Conservation (phyloP, 1,284 basidiomycete species). For the Neotropicomus parvogracilis region DNA sequence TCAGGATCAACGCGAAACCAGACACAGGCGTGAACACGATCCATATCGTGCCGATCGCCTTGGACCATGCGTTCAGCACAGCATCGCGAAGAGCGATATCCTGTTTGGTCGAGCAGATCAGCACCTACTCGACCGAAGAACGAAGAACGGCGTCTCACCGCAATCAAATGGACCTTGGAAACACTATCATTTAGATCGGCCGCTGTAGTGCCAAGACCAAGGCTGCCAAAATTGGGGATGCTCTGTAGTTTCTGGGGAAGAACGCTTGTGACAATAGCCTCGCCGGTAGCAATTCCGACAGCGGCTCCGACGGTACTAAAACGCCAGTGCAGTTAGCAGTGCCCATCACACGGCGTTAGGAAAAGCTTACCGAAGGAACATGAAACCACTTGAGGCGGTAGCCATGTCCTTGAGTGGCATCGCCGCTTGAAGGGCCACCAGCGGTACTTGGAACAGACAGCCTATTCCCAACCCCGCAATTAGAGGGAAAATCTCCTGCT, state of each 20-base stretch:
- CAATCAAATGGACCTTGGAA: slow-evolving; percentile 48
- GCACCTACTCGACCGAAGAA: not conserved
- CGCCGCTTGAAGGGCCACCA: slow-evolving; percentile 72
- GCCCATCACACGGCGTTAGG: not conserved
- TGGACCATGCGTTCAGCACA: slow-evolving; percentile 67
- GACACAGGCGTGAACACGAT: slow-evolving; percentile 59
- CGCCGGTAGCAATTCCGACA: slow-evolving; percentile 69
- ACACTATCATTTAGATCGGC: slow-evolving; percentile 57
- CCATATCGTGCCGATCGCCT: slow-evolving; percentile 72
- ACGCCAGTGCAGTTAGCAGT: not conserved
- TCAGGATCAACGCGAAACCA: slow-evolving; percentile 56
- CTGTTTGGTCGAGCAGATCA: slow-evolving; percentile 30
- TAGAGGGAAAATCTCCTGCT: slow-evolving; percentile 58
- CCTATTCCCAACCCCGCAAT: slow-evolving; percentile 60
- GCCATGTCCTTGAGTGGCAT: slow-evolving; percentile 84
- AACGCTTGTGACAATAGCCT: slow-evolving; percentile 65
- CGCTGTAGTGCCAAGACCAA: slow-evolving; percentile 46
- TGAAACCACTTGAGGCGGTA: slow-evolving; percentile 66
- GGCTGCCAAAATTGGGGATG: slow-evolving; percentile 43
- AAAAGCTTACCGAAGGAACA: slow-evolving; percentile 59
- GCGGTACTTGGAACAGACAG: slow-evolving; percentile 62
- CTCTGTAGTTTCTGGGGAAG: slow-evolving; percentile 46
- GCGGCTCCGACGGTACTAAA: slow-evolving; percentile 71
- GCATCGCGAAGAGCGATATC: slow-evolving; percentile 45
- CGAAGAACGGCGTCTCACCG: slow-evolving; percentile 38